Conservation (phyloP, 2,329 filamentous ascomycete genomes). For the Apiospora pterosperma region DNA sequence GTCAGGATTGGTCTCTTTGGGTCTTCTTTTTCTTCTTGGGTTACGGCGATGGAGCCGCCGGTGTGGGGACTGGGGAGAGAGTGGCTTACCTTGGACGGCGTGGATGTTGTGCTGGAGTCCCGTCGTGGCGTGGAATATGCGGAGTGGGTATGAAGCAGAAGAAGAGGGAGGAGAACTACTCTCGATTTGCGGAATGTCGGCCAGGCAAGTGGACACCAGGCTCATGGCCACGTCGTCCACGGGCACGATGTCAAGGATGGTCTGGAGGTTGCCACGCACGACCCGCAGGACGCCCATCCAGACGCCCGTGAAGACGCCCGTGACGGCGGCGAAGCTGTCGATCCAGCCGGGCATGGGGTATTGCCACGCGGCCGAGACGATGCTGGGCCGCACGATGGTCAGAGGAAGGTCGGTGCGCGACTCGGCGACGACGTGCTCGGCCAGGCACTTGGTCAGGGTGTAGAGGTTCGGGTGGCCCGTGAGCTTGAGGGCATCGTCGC, state of each 20-base stretch:
- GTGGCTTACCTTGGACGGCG: not conserved
- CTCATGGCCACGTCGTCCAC: not conserved
- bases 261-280: not conserved
- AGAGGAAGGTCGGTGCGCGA: not conserved
- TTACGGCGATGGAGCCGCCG: too few species aligned
- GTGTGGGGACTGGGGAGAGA: not conserved
- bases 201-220: not conserved
- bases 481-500: not conserved
- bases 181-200: not conserved
- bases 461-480: not conserved
- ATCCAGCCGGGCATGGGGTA: not conserved
- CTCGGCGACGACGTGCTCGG: not conserved
- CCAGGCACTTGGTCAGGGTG: constrained; percentile 1
- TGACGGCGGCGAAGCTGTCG: not conserved
- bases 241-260: not conserved
- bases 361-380: not conserved
- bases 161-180: too few species aligned
- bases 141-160: not conserved
- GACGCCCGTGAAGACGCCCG: not conserved
- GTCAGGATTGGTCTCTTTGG: not conserved
- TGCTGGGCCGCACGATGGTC: not conserved
- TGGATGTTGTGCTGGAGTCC: not conserved
- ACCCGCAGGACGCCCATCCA: not conserved
- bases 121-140: not conserved
- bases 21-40: not conserved